These are phyloP conservation scores for Elongisporangium prolatum DNA, from an alignment of 352 stramenopile species.

Conservation along the genomic window DNA sequence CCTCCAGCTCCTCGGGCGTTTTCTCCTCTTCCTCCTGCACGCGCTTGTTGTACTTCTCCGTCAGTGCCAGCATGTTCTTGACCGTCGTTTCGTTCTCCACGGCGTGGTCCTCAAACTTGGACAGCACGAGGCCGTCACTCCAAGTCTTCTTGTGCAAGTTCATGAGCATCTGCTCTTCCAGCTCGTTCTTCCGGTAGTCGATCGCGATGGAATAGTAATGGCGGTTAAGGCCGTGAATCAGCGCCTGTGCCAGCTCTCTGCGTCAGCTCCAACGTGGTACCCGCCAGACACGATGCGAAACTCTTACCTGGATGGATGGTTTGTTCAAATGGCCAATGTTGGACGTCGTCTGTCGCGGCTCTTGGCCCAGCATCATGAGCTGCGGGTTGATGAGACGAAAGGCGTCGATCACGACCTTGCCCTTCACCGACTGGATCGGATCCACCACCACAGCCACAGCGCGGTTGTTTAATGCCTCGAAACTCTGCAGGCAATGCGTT, in stretches of 20 bases:
- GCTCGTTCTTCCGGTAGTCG: slow-evolving; percentile 98
- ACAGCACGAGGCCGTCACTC: slow-evolving; percentile 93
- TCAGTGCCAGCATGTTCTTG: slow-evolving; percentile 94
- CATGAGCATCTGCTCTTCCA: slow-evolving; percentile 99
- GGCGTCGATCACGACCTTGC: slow-evolving; percentile 99
- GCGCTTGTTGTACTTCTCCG: slow-evolving; percentile 96
- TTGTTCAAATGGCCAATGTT: slow-evolving; percentile 99
- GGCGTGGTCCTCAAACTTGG: slow-evolving; percentile 95
- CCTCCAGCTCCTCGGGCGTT: slow-evolving; percentile 94
- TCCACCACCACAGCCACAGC: slow-evolving; percentile 99
- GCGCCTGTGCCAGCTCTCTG: slow-evolving; percentile 31
- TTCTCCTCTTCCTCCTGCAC: slow-evolving; percentile 96
- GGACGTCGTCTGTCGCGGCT: slow-evolving; percentile 97
- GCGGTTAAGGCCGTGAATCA: slow-evolving; percentile 98
- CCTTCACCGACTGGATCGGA: slow-evolving; percentile 98
- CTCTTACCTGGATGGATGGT: slow-evolving; percentile 93
- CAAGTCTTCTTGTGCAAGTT: slow-evolving; percentile 99
- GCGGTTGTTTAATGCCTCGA: slow-evolving; percentile 97
- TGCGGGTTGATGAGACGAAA: slow-evolving; percentile 99
- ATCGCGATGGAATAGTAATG: slow-evolving; percentile 99
- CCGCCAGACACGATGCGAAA: background rate
- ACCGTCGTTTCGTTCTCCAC: slow-evolving; percentile 91
- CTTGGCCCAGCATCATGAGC: slow-evolving; percentile 98
- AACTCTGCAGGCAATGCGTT: slow-evolving; percentile 60
- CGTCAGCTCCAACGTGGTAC: background rate